phyloP scores from a whole-genome alignment of 805 yeast genomes.

The Hanseniaspora pseudoguilliermondii region DNA sequence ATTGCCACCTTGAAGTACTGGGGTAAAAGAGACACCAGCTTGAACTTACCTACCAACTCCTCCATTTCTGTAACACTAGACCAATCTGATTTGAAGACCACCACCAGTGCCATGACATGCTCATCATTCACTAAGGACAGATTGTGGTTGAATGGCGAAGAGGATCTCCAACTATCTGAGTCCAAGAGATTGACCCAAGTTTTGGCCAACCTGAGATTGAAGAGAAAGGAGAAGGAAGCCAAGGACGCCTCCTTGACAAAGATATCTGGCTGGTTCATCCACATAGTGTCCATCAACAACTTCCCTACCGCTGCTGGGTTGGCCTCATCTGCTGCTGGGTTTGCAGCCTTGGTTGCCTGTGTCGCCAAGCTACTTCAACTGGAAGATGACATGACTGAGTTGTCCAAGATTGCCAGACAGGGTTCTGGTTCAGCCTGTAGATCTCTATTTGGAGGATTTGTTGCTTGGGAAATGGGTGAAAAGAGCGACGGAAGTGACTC shows the following conservation, averaged over 20 bases:
- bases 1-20: conserved; percentile 96
- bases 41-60: conserved; percentile 91
- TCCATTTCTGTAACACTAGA: conserved; percentile 89
- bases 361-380: conserved; percentile 72
- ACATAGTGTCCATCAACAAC: conserved; percentile 84
- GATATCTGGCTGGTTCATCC: conserved; percentile 52
- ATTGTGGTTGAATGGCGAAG: conserved; percentile 76
- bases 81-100: conserved; percentile 79
- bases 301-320: conserved; percentile 99
- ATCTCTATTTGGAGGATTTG: conserved; percentile 92
- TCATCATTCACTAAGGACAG: conserved; percentile 45
- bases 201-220: conserved; percentile 55
- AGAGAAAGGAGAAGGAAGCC: conserved; percentile 51
- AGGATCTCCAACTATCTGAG: conserved; percentile 45
- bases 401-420: conserved; percentile 88
- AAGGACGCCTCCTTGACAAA: conserved; percentile 42
- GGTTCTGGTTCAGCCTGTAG: conserved; percentile 99
- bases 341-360: conserved; percentile 88
- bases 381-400: conserved; percentile 73
- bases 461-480: conserved; percentile 97
- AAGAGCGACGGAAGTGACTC: conserved; percentile 75
- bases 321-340: conserved; percentile 97
- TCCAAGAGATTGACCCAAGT: conserved; percentile 58
- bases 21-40: conserved; percentile 88
- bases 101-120: conserved; percentile 75